phyloP scores from a whole-genome alignment of 208 protist genomes.

The Wallacemonas sp. region DNA sequence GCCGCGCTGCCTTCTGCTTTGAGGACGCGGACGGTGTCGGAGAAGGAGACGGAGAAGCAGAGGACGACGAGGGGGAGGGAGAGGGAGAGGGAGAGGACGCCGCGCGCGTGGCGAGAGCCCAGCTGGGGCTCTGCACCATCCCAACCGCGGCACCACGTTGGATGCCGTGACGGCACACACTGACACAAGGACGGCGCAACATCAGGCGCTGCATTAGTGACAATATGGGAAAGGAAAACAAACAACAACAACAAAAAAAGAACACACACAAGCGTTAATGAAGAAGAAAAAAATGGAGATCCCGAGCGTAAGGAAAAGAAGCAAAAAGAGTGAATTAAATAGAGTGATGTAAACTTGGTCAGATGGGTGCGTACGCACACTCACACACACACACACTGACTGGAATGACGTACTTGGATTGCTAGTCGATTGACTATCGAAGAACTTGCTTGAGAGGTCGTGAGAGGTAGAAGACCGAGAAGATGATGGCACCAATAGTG shows the following conservation, averaged over 20 bases:
- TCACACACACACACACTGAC: too few relatives aligned
- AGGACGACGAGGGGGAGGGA: conserved; percentile 13
- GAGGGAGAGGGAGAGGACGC: background rate
- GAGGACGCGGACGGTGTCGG: background rate
- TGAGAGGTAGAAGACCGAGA: too few relatives aligned
- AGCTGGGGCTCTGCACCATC: background rate
- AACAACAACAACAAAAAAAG: conserved; percentile 19
- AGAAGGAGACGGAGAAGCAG: background rate
- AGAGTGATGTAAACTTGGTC: too few relatives aligned
- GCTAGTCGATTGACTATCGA: too few relatives aligned
- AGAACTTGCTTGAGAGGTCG: too few relatives aligned
- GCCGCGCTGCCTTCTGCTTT: background rate
- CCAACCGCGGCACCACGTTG: too few relatives aligned
- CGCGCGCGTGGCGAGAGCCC: background rate
- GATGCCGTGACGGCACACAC: background rate
- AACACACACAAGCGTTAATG: background rate
- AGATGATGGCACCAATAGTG: too few relatives aligned
- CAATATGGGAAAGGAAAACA: conserved; percentile 5
- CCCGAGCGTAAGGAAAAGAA: conserved; percentile 15
- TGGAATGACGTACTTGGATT: too few relatives aligned
- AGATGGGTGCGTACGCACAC: too few relatives aligned
- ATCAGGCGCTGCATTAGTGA: too few relatives aligned
- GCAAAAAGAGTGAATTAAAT: conserved; percentile 19
- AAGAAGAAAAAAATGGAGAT: conserved; percentile 5
- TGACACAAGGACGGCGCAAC: background rate